Base-by-base conservation (phyloP, 768 basidiomycete genomes). In the Lentinula lateritia region DNA sequence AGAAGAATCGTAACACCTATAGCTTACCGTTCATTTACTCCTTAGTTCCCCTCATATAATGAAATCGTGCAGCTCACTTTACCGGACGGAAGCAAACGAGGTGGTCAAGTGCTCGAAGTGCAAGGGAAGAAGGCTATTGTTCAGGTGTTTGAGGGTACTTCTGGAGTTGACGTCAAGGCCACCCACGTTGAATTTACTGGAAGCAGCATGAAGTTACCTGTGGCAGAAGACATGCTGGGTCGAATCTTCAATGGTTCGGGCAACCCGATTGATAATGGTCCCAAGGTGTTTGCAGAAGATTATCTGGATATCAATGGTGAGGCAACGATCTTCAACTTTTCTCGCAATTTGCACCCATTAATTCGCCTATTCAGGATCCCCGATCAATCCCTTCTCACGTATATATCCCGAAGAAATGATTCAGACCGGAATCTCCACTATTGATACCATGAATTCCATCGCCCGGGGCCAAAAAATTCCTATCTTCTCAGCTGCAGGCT, bases 351-450 rank as follows among this genome's bases (percentile, higher is more conserved):
- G 61, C 54, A 38, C 32, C 46, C 42, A 5, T 48, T n/a, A 23
- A 43, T 45, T 28, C 18, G 34, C 62, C 38, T 54, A 58, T 66
- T 48, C 65, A 96, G 95, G 95, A 63, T 96, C 94, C 5, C 97
- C 97, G 48, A 99, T 98, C 78, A 99, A 96, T 74, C 94, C 94
- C 20, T 96, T 88, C 75, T 93, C 92, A 64, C 95, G 97, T 73
- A 98, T 98, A 78, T 98, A 99, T 79, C 97, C 97, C 63, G 97
- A 98, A 76, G 97, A 99, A 78, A 99, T 99, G 97, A 98, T 99
- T 65, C 97, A 99, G 76, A 99, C 97, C 39, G 97, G 97, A 76
- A 98, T 98, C 70, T 99, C 97, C 48, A 99, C 97, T 28, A 95
- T 96, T 71, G 94, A 96, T 73, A 86, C 86, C 46, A 96, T 96